Evolutionary conservation across 495 filamentous ascomycete genomes (phyloP), one percentile per base, ranked within the genome.

Genomic region (Penicillium crystallinum): DNA sequence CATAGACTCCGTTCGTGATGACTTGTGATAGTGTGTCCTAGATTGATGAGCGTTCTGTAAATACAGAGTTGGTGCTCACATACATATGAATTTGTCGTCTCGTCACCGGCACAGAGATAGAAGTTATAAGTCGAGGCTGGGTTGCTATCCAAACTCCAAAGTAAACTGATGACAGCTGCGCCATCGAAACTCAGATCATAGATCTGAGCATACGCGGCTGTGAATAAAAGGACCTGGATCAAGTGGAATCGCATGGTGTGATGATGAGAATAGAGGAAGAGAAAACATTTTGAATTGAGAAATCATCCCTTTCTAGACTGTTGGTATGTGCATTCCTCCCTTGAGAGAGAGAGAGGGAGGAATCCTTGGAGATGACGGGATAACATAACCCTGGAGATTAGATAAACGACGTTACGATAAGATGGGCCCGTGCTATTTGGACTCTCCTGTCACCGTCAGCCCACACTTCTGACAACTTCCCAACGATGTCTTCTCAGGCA

Each of bases 81-180:
- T 51, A 81, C 77, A 57, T 75, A 68, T 36, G 59, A 71, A 27
- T 55, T 68, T 4, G 62, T 63, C 1, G 67, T 63, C 59, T 87
- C 85, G 25, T 84, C 83, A 25, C 84, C 83, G 31, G 83, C 78
- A 56, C 79, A 86, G 3, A 89, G 74, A 54, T 79, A 81, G 21
- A 89, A 67, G 36, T 79, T 70, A 65, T 83, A 90, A 14, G 70
- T 73, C 18, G 67, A 62, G 36, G 88, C 72, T 38, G 79, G 70
- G 2, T 48, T 30, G 11, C 51, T 46, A n/a, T 63, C 63, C 25
- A 61, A 53, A 2, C 44, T 48, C 60, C 63, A 66, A 31, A 57
- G n/a, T 11, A 66, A 37, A 46, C 51, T 61, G 40, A 89, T 71
- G 11, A 76, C 65, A 64, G 69, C 59, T 17, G 77, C 79, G 31